phyloP scores from a whole-genome alignment of 2,329 filamentous ascomycete species.

The Paradendryphiella salina region DNA sequence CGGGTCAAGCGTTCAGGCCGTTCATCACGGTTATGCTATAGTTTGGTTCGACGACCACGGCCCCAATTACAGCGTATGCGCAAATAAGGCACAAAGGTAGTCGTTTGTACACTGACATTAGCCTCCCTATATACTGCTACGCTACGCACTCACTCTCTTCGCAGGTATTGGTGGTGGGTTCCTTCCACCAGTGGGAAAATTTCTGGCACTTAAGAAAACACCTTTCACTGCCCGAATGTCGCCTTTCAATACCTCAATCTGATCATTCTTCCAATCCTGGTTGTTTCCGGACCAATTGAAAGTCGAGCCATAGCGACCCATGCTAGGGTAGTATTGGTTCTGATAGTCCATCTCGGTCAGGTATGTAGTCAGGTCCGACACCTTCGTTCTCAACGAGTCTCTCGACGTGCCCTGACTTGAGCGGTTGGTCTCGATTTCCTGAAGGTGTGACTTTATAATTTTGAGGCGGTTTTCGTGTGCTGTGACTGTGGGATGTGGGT shows the following conservation, averaged over 20 bases:
- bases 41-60: too few species aligned
- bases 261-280: slow-evolving; percentile 62
- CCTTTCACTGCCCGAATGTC: slow-evolving; percentile 81
- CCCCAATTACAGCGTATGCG: too few species aligned
- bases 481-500: slow-evolving; percentile 36
- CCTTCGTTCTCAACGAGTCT: slow-evolving; percentile 53
- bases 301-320: slow-evolving; percentile 28
- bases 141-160: slow-evolving; percentile 25
- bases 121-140: background rate
- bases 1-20: background rate
- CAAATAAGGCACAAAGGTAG: too few species aligned
- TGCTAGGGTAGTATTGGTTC: slow-evolving; percentile 49
- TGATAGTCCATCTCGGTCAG: slow-evolving; percentile 55
- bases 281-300: slow-evolving; percentile 45
- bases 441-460: slow-evolving; percentile 56
- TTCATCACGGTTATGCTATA: background rate
- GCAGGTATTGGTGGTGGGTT: slow-evolving; percentile 24
- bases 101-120: background rate
- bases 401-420: slow-evolving; percentile 56
- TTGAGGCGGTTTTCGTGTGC: slow-evolving; percentile 53
- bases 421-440: slow-evolving; percentile 55
- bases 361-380: slow-evolving; percentile 64
- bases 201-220: slow-evolving; percentile 72
- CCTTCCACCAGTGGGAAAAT: slow-evolving; percentile 58
- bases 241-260: slow-evolving; percentile 71